Conservation (phyloP, 176 grass and related monocot species). For the Cenchrus fungigraminus region DNA sequence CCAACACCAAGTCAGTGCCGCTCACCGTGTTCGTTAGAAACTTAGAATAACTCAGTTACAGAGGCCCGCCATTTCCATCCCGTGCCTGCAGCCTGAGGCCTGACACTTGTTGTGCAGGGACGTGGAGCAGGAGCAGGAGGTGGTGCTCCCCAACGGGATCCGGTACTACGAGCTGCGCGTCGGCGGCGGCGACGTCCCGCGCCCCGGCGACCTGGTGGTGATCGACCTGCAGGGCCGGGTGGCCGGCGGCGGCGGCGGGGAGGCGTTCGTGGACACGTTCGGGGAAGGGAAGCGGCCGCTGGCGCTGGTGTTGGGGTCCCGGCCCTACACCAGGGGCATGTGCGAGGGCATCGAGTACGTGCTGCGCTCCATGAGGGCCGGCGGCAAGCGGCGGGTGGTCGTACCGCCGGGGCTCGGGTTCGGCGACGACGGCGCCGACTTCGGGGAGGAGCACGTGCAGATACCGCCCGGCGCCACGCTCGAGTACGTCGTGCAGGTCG, state of each 20-base stretch:
- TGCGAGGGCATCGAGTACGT: conserved; percentile 85
- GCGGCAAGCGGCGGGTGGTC: conserved; percentile 77
- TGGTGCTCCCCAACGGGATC: conserved; percentile 86
- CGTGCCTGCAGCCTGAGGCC: background rate
- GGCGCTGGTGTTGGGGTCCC: conserved; percentile 88
- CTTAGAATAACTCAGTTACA: background rate
- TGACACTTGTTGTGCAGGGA: conserved; percentile 33
- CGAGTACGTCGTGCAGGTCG: conserved; percentile 88
- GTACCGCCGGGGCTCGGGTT: conserved; percentile 64
- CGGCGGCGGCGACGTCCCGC: conserved; percentile 70
- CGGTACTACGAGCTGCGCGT: conserved; percentile 90
- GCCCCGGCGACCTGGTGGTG: conserved; percentile 80
- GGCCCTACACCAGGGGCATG: conserved; percentile 92
- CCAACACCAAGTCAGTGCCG: conserved; percentile 83
- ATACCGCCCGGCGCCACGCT: conserved; percentile 59
- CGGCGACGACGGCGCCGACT: conserved; percentile 84
- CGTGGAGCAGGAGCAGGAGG: conserved; percentile 76
- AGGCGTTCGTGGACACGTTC: conserved; percentile 85
- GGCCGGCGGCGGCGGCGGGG: conserved; percentile 22
- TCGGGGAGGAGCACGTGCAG: conserved; percentile 45
- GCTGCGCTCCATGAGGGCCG: conserved; percentile 72
- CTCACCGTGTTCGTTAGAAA: too few relatives aligned
- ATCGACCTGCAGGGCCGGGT: conserved; percentile 85
- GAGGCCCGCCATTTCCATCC: background rate
- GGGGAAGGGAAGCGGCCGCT: conserved; percentile 72